Evolutionary conservation across 2,329 filamentous ascomycete genomes (phyloP), one percentile per base, ranked within the genome.

Genomic region (Gremmenia infestans): DNA sequence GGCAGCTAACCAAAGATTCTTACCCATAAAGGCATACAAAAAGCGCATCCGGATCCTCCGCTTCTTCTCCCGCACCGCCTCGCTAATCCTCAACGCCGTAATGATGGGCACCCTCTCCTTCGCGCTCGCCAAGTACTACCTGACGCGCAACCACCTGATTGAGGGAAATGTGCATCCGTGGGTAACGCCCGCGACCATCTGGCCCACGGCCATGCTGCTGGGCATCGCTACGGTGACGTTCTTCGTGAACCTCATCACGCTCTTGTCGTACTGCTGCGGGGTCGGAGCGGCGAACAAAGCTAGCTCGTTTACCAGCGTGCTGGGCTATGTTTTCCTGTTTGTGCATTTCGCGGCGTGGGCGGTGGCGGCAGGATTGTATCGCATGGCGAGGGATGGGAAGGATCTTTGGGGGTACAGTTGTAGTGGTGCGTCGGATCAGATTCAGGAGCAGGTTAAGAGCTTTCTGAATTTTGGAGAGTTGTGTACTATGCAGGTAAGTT

Each of bases 321-420:
- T 63, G 8, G 35, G 36, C 4, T 59, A 59, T 25, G 48, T 52
- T 0, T 17, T 62, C 17, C 23, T 60, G 12, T 52, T 23, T 2
- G 40, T 57, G 1, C 59, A 63, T 46, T 46, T 63, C 22, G 8
- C 58, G 3, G 55, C 50, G 5, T 65, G 63, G 63, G 53, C 52
- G 17, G 37, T 56, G 6, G 56, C 50, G 4, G 50, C 55, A 1
- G 58, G 58, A 3, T 7, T 55, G 1, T 64, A 57, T 32, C 53
- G 52, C n/a, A 56, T 54, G 47, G 53, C 35, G 19, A 50, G 50
- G 17, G 59, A 42, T 7, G 56, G 52, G 14, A 50, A 52, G 0
- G 54, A 58, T 55, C 25, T 63, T 2, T 65, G 63, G 63, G 61
- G 60, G 7, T 65, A 61, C 43, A 57, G 40, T 35, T 65, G 61